Evolutionary conservation across 768 basidiomycete genomes (phyloP).

Genomic region (Lentinus brumalis): DNA sequence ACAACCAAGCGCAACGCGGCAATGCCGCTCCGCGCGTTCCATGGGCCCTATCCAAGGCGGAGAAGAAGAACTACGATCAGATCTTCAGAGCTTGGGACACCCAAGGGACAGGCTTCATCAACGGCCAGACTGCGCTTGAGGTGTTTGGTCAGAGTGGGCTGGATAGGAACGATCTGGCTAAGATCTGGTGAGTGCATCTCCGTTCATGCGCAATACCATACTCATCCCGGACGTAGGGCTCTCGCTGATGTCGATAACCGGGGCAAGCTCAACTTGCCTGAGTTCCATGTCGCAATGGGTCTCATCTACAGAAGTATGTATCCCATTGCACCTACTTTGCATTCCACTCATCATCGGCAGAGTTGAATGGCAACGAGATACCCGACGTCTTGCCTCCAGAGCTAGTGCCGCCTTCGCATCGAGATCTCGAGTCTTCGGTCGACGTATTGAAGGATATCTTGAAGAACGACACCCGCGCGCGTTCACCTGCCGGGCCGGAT

Average conservation of each 20-base stretch:
- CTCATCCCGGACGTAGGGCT: slow-evolving; percentile 56
- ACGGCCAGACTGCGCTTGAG: slow-evolving; percentile 80
- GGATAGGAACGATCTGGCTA: slow-evolving; percentile 85
- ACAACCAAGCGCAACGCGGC: slow-evolving; percentile 75
- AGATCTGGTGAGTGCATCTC: slow-evolving; percentile 74
- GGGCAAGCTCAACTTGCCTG: slow-evolving; percentile 92
- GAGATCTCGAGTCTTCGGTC: slow-evolving; percentile 87
- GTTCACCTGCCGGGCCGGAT: slow-evolving; percentile 57
- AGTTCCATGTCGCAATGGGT: slow-evolving; percentile 99
- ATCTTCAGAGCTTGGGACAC: slow-evolving; percentile 98
- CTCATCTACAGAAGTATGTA: slow-evolving; percentile 91
- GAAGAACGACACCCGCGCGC: slow-evolving; percentile 80
- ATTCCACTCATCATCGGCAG: slow-evolving; percentile 40
- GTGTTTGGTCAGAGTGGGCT: slow-evolving; percentile 95
- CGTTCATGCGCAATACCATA: neutral
- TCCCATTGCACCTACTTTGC: neutral
- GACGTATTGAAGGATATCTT: slow-evolving; percentile 87
- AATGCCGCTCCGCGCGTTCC: slow-evolving; percentile 68
- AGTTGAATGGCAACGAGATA: slow-evolving; percentile 88
- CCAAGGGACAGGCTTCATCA: slow-evolving; percentile 79
- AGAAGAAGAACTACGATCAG: slow-evolving; percentile 96
- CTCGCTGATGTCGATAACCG: slow-evolving; percentile 92
- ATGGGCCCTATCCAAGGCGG: slow-evolving; percentile 84
- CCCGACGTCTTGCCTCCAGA: slow-evolving; percentile 87
- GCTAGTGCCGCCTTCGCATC: slow-evolving; percentile 87